Evolutionary conservation across 768 basidiomycete genomes (phyloP), one percentile per base, ranked within the genome.

Genomic region (Boletus tomentosulus): DNA sequence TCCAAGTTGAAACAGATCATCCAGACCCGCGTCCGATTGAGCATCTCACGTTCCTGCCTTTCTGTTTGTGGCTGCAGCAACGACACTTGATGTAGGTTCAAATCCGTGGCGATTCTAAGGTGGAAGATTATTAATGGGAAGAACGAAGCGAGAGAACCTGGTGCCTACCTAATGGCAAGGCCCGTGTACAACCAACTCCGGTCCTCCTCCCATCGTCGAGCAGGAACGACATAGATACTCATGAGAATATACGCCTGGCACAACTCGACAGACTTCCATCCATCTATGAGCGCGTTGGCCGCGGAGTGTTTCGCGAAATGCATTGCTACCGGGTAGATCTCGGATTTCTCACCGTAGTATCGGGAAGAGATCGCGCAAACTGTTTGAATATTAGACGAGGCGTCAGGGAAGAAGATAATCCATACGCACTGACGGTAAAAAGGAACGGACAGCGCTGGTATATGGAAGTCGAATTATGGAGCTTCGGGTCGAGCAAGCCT

Each of bases 241-340:
- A 92, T 86, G 48, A 97, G 76, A 46, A 97, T 84, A 62, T 95
- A 97, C 4, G 93, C 93, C 66, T 97, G 93, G 48, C 87, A 87
- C 1, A 95, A 76, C 69, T 97, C 92, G 46, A 95, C 87, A 12
- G 87, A 89, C 70, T 85, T 85, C 86, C 83, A 86, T 46, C 87
- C 87, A 59, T 89, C 85, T 48, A 88, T 88, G 42, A 92, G 75
- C 3, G 87, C 86, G 53, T 84, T 88, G 1, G 88, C 87, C 2
- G 89, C 89, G 0, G 88, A 84, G 57, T 86, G 85, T 61, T 87
- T 89, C 2, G 89, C 89, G 56, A 91, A 92, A 65, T 91, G 89
- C 89, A 92, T 92, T 10, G 89, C 89, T 53, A 91, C 85, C 1
- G 87, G 85, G 60, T 92, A 91, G 37, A 95, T 85, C 64, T 90